Conservation (phyloP, 306 rosid species). For the Pyrus communis region DNA sequence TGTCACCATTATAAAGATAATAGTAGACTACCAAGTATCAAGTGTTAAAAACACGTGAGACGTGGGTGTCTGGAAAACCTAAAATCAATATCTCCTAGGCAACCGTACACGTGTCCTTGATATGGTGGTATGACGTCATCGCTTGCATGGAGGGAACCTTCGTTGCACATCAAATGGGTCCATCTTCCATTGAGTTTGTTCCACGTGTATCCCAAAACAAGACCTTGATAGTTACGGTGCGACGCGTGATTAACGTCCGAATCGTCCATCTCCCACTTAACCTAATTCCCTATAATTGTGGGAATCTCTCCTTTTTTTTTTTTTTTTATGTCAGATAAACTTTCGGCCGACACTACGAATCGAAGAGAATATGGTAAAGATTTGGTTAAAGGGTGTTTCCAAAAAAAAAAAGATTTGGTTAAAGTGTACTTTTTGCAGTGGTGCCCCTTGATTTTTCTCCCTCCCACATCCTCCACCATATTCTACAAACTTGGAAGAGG, state of each 20-base stretch:
- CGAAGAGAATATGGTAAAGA: not conserved
- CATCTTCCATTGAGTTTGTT: not conserved
- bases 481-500: too few species aligned
- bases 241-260: constrained; percentile 29
- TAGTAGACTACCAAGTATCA: not conserved
- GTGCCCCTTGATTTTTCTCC: not conserved
- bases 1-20: not conserved
- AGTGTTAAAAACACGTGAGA: constrained; percentile 11
- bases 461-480: not conserved
- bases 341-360: constrained; percentile 34
- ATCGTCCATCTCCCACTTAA: not conserved
- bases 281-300: not conserved
- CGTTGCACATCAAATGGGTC: constrained; percentile 9
- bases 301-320: not conserved
- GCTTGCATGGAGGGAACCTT: constrained; percentile 34
- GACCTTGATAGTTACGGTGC: not conserved
- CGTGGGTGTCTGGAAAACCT: constrained; percentile 19
- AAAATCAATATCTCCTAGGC: not conserved
- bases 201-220: constrained; percentile 24
- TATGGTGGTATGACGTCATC: constrained; percentile 17
- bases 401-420: not conserved
- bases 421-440: constrained; percentile 5
- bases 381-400: not conserved
- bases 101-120: constrained; percentile 41
- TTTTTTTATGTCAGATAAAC: not conserved